Percentiles rank a stretch among this genome's conserved stretches.
Conservation (phyloP, 2,329 filamentous ascomycete genomes). For the Botryotinia globosa region DNA sequence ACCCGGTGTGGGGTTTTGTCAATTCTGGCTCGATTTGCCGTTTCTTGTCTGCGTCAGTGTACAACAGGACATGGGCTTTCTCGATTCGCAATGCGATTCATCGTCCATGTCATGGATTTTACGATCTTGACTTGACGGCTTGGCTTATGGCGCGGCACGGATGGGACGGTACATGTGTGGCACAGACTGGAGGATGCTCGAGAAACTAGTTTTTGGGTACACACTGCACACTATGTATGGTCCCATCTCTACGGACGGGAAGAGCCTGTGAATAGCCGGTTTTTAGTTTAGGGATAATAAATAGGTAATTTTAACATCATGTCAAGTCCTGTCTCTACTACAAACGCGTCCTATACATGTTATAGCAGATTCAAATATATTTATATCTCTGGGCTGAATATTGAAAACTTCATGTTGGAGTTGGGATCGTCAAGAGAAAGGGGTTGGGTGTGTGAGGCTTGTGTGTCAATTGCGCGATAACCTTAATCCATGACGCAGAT, state of each 20-base stretch:
- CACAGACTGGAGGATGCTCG: neutral
- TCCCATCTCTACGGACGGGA: neutral
- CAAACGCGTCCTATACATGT: neutral
- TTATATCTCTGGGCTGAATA: neutral
- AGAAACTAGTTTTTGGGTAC: neutral
- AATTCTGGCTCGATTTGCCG: neutral
- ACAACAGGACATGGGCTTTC: neutral
- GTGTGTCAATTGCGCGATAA: neutral
- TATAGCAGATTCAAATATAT: neutral
- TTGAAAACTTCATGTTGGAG: neutral
- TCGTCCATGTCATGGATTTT: neutral
- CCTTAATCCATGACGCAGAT: conserved; percentile 12
- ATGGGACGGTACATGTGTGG: neutral
- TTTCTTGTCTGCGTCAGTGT: neutral
- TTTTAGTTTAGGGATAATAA: neutral
- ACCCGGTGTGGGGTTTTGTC: neutral
- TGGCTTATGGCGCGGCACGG: neutral
- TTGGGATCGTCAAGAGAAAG: neutral
- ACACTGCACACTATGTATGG: neutral
- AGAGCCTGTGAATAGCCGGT: neutral
- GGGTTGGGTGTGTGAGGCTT: neutral
- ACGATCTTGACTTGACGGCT: neutral
- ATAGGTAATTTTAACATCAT: conserved; percentile 2
- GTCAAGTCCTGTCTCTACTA: neutral
- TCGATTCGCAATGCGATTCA: neutral